These are phyloP conservation scores for Neocallimastix lanati DNA, from an alignment of 192 early-diverging fungal species.

Conservation along the genomic window DNA sequence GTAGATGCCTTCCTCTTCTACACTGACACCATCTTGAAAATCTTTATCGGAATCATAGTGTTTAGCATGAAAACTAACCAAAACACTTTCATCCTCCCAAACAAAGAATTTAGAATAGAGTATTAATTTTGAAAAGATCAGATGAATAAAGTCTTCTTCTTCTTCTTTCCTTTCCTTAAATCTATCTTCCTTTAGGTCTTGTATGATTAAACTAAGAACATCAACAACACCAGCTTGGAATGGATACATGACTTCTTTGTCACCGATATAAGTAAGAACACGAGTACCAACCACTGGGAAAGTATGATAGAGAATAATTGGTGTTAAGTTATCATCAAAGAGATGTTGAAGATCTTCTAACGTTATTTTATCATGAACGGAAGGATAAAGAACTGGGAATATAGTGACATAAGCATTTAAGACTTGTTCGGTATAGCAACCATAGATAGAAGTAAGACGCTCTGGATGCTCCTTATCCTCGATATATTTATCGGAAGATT, in stretches of 20 bases:
- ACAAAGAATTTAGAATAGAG: constrained; percentile 29
- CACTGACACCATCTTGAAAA: background rate
- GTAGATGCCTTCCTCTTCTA: background rate
- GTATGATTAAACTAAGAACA: constrained; percentile 13
- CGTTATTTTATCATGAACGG: constrained; percentile 26
- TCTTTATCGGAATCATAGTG: background rate
- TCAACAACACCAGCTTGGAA: constrained; percentile 54
- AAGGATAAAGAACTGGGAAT: constrained; percentile 42
- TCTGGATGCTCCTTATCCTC: background rate
- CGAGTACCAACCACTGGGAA: constrained; percentile 26
- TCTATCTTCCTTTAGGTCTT: constrained; percentile 6
- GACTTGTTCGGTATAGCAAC: constrained; percentile 53
- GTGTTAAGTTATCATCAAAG: constrained; percentile 20
- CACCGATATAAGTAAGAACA: constrained; percentile 18
- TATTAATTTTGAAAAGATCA: constrained; percentile 8
- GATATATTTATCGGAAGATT: constrained; percentile 6
- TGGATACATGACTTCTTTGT: constrained; percentile 38
- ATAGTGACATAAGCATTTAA: constrained; percentile 38
- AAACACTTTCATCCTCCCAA: background rate
- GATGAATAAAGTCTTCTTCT: too few species aligned
- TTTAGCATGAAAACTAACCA: background rate
- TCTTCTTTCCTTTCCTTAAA: constrained; percentile 9
- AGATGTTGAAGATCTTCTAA: constrained; percentile 30
- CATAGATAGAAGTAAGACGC: constrained; percentile 9
- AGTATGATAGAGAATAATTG: constrained; percentile 41